Evolutionary conservation across 2,329 filamentous ascomycete species (phyloP).

Genomic region (Aspergillus candidus): DNA sequence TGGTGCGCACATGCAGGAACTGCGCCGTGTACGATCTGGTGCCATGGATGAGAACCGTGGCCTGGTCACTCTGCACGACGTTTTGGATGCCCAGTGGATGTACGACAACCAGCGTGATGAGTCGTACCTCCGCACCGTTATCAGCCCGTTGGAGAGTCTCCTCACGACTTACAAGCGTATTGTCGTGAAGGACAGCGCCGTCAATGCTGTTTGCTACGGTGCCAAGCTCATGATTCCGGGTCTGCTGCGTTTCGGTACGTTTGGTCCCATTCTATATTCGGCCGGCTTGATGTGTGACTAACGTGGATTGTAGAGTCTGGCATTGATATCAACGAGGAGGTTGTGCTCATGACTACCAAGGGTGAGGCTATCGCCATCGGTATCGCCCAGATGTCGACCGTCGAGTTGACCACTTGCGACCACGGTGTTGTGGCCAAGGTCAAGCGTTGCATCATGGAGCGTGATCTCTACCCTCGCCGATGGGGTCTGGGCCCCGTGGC

Average conservation of each 20-base stretch:
- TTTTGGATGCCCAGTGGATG: constrained; percentile 92
- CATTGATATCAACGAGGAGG: constrained; percentile 92
- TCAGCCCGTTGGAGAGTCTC: constrained; percentile 85
- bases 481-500: constrained; percentile 95
- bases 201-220: constrained; percentile 97
- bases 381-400: constrained; percentile 95
- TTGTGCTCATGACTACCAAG: constrained; percentile 98
- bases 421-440: constrained; percentile 98
- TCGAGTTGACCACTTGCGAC: constrained; percentile 93
- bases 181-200: constrained; percentile 92
- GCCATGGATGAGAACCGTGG: constrained; percentile 88
- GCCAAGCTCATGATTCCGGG: constrained; percentile 98
- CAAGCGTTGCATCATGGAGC: constrained; percentile 99
- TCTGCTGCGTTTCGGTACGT: constrained; percentile 78
- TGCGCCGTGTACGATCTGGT: constrained; percentile 85
- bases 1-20: constrained; percentile 96
- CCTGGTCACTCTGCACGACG: constrained; percentile 89
- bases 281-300: constrained; percentile 6
- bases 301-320: constrained; percentile 58
- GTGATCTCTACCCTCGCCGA: constrained; percentile 90
- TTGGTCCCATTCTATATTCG: not conserved
- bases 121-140: constrained; percentile 82
- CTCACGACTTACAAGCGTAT: constrained; percentile 92
- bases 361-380: constrained; percentile 95
- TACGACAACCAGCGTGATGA: constrained; percentile 96